phyloP scores from a whole-genome alignment of 169 alveolate genomes.

The Plasmodium inui region DNA sequence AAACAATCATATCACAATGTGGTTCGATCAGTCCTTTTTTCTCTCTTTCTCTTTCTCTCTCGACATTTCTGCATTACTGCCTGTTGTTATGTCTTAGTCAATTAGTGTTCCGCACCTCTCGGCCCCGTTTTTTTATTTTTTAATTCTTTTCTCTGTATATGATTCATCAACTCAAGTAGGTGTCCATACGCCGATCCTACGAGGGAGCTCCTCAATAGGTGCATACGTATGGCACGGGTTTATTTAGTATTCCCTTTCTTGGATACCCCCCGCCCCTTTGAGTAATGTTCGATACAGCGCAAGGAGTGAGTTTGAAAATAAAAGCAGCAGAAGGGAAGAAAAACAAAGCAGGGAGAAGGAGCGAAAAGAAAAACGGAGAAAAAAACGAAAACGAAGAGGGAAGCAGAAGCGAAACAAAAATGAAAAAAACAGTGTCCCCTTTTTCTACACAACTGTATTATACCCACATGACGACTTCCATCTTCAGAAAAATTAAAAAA shows the following conservation, averaged over 20 bases:
- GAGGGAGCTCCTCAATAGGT: neutral
- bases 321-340: neutral
- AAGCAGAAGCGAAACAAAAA: neutral
- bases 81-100: neutral
- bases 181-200: neutral
- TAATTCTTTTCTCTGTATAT: neutral
- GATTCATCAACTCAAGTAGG: neutral
- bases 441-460: conserved; percentile 2
- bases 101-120: too few relatives aligned
- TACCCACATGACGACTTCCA: neutral
- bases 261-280: neutral
- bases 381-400: neutral
- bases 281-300: neutral
- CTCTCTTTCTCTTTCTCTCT: neutral
- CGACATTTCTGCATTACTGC: neutral
- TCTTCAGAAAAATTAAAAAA: neutral
- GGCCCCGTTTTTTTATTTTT: too few relatives aligned
- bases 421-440: neutral
- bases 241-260: neutral
- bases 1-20: neutral
- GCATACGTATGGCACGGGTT: neutral
- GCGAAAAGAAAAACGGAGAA: neutral
- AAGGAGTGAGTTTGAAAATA: neutral
- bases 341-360: neutral
- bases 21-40: neutral